phyloP scores from a whole-genome alignment of 129 eudicot genomes.

The Lonicera japonica region DNA sequence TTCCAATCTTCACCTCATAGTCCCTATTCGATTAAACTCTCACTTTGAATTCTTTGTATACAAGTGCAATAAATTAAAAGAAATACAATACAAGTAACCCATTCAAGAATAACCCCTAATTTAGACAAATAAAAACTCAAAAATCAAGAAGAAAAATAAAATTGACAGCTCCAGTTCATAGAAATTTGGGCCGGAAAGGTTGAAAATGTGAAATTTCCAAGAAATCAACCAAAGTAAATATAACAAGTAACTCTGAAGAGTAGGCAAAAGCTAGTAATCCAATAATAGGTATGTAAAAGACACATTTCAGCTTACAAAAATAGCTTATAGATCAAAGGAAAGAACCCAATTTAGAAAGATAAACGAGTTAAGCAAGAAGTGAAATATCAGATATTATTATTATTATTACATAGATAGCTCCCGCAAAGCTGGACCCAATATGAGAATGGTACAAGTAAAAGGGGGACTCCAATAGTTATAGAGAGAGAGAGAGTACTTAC shows the following conservation, averaged over 20 bases:
- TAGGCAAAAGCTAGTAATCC: slow-evolving; percentile 23
- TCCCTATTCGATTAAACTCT: neutral
- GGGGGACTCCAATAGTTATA: neutral
- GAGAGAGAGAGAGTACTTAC: slow-evolving; percentile 39
- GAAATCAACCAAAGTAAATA: slow-evolving; percentile 5
- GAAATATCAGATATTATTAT: slow-evolving; percentile 15
- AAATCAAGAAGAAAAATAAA: neutral
- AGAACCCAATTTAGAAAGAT: slow-evolving; percentile 36
- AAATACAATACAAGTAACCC: no score
- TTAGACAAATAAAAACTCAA: neutral
- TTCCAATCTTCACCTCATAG: neutral
- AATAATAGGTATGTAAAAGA: slow-evolving; percentile 3
- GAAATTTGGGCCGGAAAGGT: slow-evolving; percentile 7
- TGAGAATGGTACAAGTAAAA: slow-evolving; percentile 14
- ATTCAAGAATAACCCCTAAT: slow-evolving; percentile 13
- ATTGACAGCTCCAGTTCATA: slow-evolving; percentile 2
- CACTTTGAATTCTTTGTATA: slow-evolving; percentile 2
- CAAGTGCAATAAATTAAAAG: no score
- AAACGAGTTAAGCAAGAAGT: slow-evolving; percentile 13
- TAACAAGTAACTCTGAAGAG: no score
- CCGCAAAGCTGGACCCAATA: slow-evolving; percentile 27
- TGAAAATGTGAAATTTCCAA: slow-evolving; percentile 24
- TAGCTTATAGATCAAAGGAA: slow-evolving; percentile 16
- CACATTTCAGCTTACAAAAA: slow-evolving; percentile 6
- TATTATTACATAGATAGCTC: no score